Conservation (phyloP, 2,329 filamentous ascomycete species). For the Ramularia collo-cygni region DNA sequence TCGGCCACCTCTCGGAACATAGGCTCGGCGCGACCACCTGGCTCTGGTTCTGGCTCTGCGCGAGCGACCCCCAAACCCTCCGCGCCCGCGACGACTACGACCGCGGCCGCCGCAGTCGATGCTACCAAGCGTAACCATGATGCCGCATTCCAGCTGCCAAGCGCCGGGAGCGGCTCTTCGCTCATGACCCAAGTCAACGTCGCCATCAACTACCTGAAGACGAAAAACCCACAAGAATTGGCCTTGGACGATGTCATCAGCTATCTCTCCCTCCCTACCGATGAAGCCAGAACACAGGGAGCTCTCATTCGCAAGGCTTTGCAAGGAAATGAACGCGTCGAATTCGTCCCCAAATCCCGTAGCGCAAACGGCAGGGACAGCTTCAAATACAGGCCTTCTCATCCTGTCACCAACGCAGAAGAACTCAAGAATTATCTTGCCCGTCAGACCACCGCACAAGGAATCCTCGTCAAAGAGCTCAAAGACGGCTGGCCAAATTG, state of each 20-base stretch:
- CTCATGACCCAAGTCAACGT: slow-evolving; percentile 84
- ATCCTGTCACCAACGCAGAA: slow-evolving; percentile 71
- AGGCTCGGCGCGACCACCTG: slow-evolving; percentile 20
- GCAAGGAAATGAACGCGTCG: slow-evolving; percentile 57
- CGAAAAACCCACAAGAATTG: slow-evolving; percentile 57
- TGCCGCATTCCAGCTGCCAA: slow-evolving; percentile 15
- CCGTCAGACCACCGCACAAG: slow-evolving; percentile 70
- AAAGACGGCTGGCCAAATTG: slow-evolving; percentile 94
- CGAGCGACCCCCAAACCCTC: slow-evolving; percentile 22
- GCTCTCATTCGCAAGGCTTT: slow-evolving; percentile 62
- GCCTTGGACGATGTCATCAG: slow-evolving; percentile 69
- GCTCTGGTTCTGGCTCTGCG: slow-evolving; percentile 13
- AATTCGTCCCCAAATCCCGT: slow-evolving; percentile 42
- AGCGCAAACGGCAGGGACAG: slow-evolving; percentile 48
- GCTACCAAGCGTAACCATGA: slow-evolving; percentile 45
- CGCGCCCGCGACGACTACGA: slow-evolving; percentile 45
- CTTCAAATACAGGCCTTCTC: slow-evolving; percentile 79
- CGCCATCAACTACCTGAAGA: slow-evolving; percentile 73
- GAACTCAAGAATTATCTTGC: slow-evolving; percentile 77
- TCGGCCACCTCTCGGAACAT: slow-evolving; percentile 26
- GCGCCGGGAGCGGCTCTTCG: slow-evolving; percentile 56
- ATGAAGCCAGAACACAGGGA: slow-evolving; percentile 37
- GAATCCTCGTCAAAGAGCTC: slow-evolving; percentile 78
- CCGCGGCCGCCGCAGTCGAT: slow-evolving; percentile 55
- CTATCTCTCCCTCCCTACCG: slow-evolving; percentile 64